These are phyloP conservation scores for Colletotrichum cuscutae DNA, from an alignment of 2,329 filamentous ascomycete species.

Conservation along the genomic window DNA sequence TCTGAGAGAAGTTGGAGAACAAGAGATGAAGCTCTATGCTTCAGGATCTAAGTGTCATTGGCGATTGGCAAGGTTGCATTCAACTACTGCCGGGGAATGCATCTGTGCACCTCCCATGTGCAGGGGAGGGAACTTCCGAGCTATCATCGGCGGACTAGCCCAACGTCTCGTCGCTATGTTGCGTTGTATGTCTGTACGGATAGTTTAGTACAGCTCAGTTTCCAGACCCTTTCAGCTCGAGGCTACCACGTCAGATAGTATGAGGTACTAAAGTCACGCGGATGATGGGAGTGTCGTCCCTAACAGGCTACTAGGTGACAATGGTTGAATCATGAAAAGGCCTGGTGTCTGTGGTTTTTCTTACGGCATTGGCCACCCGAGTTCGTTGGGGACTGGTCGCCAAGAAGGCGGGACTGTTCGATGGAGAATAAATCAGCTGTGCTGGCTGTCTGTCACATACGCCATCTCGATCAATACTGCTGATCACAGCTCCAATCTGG, in stretches of 20 bases:
- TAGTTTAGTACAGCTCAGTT: too few species aligned
- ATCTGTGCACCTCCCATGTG: conserved; percentile 18
- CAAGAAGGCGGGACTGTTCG: not conserved
- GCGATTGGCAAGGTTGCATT: conserved; percentile 19
- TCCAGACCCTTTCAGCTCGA: not conserved
- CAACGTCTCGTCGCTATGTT: not conserved
- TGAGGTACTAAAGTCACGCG: not conserved
- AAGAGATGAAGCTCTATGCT: conserved; percentile 16
- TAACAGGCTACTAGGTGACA: conserved; percentile 8
- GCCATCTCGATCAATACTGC: not conserved
- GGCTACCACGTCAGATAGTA: not conserved
- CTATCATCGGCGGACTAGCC: conserved; percentile 5
- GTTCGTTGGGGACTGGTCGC: not conserved
- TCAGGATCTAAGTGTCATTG: not conserved
- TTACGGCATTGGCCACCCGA: not conserved
- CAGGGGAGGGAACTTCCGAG: conserved; percentile 13
- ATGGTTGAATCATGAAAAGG: not conserved
- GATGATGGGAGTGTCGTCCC: not conserved
- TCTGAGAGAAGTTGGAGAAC: not conserved
- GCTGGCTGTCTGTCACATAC: conserved; percentile 3
- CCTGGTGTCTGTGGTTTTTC: not conserved
- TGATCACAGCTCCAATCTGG: not conserved
- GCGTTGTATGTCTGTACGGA: too few species aligned
- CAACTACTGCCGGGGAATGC: conserved; percentile 10
- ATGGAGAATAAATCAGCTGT: not conserved